Evolutionary conservation across 2,329 filamentous ascomycete species (phyloP).

Genomic region (Cladophialophora psammophila): DNA sequence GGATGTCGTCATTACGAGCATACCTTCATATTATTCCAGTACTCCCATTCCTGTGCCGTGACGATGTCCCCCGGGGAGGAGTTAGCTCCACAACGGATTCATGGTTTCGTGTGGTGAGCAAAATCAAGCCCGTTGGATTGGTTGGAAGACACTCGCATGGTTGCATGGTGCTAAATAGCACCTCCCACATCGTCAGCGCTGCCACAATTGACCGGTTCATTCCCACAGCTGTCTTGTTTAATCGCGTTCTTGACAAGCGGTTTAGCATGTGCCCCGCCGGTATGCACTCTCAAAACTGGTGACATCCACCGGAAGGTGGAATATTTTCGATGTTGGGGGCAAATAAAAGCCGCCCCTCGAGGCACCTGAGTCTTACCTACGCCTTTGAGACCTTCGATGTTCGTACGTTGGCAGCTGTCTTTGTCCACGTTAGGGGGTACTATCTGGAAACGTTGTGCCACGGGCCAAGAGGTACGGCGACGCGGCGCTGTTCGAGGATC

Average conservation of each 20-base stretch:
- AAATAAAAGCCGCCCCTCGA: constrained; percentile 34
- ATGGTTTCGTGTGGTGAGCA: constrained; percentile 11
- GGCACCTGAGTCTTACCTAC: constrained; percentile 42
- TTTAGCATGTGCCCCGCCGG: constrained; percentile 23
- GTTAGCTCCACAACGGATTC: not conserved
- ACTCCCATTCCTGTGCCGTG: too few relatives aligned
- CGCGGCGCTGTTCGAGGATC: too few relatives aligned
- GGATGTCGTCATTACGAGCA: too few relatives aligned
- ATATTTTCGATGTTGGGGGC: constrained; percentile 1
- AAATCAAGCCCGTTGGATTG: constrained; percentile 32
- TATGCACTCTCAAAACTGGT: constrained; percentile 25
- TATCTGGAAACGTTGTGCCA: too few relatives aligned
- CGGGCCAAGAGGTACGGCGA: too few relatives aligned
- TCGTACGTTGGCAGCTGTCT: too few relatives aligned
- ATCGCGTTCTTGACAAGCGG: constrained; percentile 5
- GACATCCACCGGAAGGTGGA: constrained; percentile 22
- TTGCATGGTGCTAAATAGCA: constrained; percentile 3
- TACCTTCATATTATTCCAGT: too few relatives aligned
- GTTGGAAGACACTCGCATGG: constrained; percentile 22
- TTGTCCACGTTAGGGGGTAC: too few relatives aligned
- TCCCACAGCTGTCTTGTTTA: not conserved
- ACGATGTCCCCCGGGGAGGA: too few relatives aligned
- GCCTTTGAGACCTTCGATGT: constrained; percentile 36
- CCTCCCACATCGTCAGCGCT: constrained; percentile 30
- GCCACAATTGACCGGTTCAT: constrained; percentile 30